phyloP scores from a whole-genome alignment of 257 asterid species.

The Voacanga thouarsii region DNA sequence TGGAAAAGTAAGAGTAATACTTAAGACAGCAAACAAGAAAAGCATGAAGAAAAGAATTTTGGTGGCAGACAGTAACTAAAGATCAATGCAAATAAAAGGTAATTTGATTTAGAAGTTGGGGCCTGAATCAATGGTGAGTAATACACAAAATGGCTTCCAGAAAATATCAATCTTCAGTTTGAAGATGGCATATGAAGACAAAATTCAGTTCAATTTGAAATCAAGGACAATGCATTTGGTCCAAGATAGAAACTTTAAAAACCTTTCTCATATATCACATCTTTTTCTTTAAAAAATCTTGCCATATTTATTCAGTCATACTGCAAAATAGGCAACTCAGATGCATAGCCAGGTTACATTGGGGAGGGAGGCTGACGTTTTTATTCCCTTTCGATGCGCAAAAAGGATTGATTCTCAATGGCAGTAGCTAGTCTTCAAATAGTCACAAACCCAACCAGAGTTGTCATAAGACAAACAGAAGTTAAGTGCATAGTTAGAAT shows the following conservation, averaged over 20 bases:
- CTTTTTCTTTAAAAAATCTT: background rate
- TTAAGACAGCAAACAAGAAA: too few relatives aligned
- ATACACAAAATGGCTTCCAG: background rate
- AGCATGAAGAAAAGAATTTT: too few relatives aligned
- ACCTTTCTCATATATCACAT: background rate
- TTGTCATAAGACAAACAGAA: background rate
- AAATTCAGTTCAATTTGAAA: background rate
- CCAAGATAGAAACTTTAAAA: background rate
- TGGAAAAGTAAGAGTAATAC: background rate
- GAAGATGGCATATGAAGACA: background rate
- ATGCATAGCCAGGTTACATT: background rate
- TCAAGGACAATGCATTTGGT: background rate
- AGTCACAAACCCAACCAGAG: background rate
- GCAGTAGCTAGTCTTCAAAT: background rate
- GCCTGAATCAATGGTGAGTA: background rate
- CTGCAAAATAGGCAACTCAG: background rate
- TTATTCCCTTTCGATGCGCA: background rate
- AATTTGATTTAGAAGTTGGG: background rate
- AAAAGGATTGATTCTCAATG: background rate
- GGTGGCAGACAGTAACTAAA: too few relatives aligned
- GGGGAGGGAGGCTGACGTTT: background rate
- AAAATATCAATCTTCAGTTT: background rate
- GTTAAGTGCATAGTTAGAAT: background rate
- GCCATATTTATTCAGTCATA: background rate
- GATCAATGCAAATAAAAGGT: background rate